phyloP scores from a whole-genome alignment of 169 alveolate species.

The Plasmodium relictum region DNA sequence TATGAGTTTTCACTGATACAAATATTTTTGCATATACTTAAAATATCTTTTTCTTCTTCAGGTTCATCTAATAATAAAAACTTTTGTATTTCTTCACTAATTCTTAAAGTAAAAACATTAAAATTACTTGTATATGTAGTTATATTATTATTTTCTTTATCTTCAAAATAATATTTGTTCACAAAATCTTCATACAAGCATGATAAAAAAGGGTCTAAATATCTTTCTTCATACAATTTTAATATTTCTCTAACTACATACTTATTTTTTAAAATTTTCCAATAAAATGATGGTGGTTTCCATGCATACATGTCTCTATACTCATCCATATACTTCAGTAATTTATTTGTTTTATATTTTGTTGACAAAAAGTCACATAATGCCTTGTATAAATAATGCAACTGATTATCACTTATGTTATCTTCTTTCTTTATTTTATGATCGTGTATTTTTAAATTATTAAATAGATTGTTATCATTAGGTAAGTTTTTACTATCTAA shows the following conservation, averaged over 20 bases:
- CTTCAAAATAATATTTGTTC: slow-evolving; percentile 80
- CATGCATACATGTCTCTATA: slow-evolving; percentile 89
- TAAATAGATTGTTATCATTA: no score
- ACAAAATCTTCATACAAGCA: slow-evolving; percentile 89
- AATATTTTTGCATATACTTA: slow-evolving; percentile 81
- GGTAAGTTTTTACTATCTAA: not conserved
- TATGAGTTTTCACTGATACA: slow-evolving; percentile 93
- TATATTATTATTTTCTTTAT: slow-evolving; percentile 30
- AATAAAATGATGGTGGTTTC: slow-evolving; percentile 91
- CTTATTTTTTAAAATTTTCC: slow-evolving; percentile 86
- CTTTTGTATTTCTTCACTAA: slow-evolving; percentile 90
- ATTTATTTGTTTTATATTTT: slow-evolving; percentile 87
- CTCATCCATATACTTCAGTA: slow-evolving; percentile 89
- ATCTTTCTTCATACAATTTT: slow-evolving; percentile 85
- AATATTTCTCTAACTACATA: slow-evolving; percentile 87
- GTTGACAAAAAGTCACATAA: slow-evolving; percentile 84
- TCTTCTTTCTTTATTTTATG: not conserved
- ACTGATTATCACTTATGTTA: not conserved
- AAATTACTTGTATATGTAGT: slow-evolving; percentile 91
- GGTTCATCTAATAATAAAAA: slow-evolving; percentile 88
- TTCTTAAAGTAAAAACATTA: slow-evolving; percentile 90
- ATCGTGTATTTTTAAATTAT: not conserved
- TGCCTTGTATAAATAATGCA: slow-evolving; percentile 81
- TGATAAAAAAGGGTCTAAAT: slow-evolving; percentile 88
- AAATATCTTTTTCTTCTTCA: slow-evolving; percentile 81